phyloP scores from a whole-genome alignment of 2,329 filamentous ascomycete species.

The Epichloe uncinata region DNA sequence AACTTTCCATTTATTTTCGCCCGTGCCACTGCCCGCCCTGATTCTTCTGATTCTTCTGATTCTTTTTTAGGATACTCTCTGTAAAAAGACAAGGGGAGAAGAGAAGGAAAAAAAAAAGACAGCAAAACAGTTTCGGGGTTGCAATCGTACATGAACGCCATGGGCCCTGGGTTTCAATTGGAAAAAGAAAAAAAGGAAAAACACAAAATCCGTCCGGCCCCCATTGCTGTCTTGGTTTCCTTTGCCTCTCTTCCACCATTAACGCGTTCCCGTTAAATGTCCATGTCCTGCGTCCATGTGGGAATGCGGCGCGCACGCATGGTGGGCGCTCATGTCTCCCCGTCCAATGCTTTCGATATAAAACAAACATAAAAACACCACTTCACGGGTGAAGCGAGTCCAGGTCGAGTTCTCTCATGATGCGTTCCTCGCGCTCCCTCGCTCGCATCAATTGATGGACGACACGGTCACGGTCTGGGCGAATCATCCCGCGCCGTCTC shows the following conservation, averaged over 20 bases:
- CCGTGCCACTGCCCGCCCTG: conserved; percentile 15
- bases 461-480: conserved; percentile 3
- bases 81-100: conserved; percentile 8
- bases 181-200: neutral
- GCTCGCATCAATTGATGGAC: neutral
- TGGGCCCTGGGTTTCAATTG: conserved; percentile 7
- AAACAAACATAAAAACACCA: conserved; percentile 3
- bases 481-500: conserved; percentile 9
- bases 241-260: conserved; percentile 4
- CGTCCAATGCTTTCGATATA: conserved; percentile 13
- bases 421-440: conserved; percentile 6
- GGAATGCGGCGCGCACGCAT: conserved; percentile 11
- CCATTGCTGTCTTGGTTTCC: conserved; percentile 2
- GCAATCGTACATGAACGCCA: conserved; percentile 26
- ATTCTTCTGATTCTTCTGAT: conserved; percentile 11
- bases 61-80: conserved; percentile 18
- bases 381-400: conserved; percentile 5
- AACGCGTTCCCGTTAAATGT: conserved; percentile 6
- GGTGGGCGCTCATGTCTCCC: conserved; percentile 20
- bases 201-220: conserved; percentile 7
- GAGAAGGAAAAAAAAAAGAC: no score
- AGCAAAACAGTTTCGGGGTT: conserved; percentile 8
- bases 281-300: neutral
- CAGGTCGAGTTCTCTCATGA: conserved; percentile 9
- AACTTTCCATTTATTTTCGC: conserved; percentile 9